Evolutionary conservation across 1,139 yeast genomes (phyloP), one percentile per base, ranked within the genome.

Genomic region (Tardiomyces depauwii): DNA sequence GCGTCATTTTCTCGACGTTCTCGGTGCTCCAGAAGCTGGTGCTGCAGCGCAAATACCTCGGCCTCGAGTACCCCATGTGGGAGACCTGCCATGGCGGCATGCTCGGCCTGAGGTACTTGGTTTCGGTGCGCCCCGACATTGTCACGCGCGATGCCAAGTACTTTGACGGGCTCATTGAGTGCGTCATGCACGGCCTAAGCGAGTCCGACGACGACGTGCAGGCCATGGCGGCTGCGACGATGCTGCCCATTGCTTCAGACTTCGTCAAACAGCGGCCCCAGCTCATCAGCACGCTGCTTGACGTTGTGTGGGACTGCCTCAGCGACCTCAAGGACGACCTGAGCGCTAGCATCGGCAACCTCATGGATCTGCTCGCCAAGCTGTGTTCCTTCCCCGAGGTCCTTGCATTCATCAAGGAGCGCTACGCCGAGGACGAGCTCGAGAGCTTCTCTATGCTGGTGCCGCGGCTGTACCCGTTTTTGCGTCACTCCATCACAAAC

Each of bases 81-180:
- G 97, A 93, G 62, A 97, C 96, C 1, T 86, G 93, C 50, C 98
- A 93, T 69, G 98, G 98, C 53, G 99, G 98, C 43, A 81, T 93
- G 82, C 74, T 93, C 23, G 98, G 98, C 0, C 71, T 93, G 46
- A 72, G 96, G 49, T 93, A 93, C 64, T 81, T 91, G 56, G 98
- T 89, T 3, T 83, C 95, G 53, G 89, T 91, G 4, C 74, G 95
- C 57, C 81, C 89, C 1, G 94, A 86, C 53, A 75, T 88, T 23
- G 67, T 93, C 30, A 68, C 82, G 30, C 65, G 72, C 13, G 73
- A 78, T 1, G 74, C 74, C 39, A 51, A 55, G 18, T 50, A 58
- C 36, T 68, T 89, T 42, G 83, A 83, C 53, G 76, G 77, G 48
- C 86, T 91, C 1, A 81, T 89, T 2, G 74, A 78, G 42, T 86